These are phyloP conservation scores for Hypericum perforatum DNA, from an alignment of 345 rosid genomes.

Conservation along the genomic window DNA sequence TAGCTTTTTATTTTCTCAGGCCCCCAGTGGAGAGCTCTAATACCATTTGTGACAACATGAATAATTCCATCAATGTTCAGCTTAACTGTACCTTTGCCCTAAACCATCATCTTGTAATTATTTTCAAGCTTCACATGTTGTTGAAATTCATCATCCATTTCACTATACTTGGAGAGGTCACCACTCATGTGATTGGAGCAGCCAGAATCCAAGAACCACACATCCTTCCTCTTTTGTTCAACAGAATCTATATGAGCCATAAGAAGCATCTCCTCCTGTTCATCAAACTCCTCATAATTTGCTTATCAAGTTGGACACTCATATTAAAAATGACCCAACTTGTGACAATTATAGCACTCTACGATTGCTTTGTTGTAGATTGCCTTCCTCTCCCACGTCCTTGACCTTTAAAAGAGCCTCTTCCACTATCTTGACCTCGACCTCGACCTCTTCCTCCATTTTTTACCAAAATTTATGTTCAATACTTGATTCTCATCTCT, in stretches of 20 bases:
- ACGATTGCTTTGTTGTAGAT: no score
- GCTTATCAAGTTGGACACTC: not conserved
- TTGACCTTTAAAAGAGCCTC: no score
- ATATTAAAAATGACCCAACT: not conserved
- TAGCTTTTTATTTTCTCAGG: no score
- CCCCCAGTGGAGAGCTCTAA: no score
- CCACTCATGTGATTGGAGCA: conserved; percentile 6
- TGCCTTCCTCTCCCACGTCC: no score
- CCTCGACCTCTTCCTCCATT: no score
- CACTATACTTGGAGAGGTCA: not conserved
- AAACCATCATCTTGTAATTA: not conserved
- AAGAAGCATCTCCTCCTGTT: not conserved
- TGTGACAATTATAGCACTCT: not conserved
- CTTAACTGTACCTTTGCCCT: not conserved
- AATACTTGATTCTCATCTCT: not conserved
- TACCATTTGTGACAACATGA: not conserved
- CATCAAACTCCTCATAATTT: no score
- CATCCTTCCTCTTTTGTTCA: no score
- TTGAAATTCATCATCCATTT: not conserved
- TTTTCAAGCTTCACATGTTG: not conserved
- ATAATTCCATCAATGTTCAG: not conserved
- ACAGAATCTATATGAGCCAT: not conserved
- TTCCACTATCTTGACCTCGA: no score
- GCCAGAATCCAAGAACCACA: conserved; percentile 1
- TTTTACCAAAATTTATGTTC: no score